Evolutionary conservation across 2,329 filamentous ascomycete species (phyloP).

Genomic region (Colletotrichum sp.): DNA sequence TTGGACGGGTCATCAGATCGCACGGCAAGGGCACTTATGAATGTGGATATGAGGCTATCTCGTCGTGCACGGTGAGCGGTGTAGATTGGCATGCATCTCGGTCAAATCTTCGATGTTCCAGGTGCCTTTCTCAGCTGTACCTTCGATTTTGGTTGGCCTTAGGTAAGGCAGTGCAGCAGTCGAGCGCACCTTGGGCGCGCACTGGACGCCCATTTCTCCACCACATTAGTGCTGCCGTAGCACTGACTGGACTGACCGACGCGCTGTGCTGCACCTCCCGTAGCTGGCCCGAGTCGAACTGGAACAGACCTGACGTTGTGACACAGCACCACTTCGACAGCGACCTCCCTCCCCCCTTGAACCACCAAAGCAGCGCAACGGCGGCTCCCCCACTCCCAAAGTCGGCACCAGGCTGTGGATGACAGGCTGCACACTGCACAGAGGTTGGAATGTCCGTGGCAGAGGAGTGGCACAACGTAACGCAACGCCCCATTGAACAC

Average conservation of each 20-base stretch:
- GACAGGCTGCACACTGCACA: neutral
- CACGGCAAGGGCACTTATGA: neutral
- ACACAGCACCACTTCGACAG: neutral
- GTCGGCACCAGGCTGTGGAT: constrained; percentile 3
- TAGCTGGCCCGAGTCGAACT: neutral
- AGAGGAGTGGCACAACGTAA: neutral
- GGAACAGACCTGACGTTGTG: neutral
- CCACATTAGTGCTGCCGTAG: neutral
- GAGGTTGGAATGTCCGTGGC: neutral
- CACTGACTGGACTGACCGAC: neutral
- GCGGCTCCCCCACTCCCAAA: constrained; percentile 1
- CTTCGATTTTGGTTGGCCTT: neutral
- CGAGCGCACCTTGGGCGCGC: neutral
- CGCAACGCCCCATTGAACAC: neutral
- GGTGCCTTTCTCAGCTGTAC: neutral
- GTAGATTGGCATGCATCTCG: neutral
- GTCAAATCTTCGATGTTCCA: neutral
- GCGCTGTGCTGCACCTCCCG: neutral
- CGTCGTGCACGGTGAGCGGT: neutral
- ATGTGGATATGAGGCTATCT: neutral
- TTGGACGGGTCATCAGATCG: neutral
- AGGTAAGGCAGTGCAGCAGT: neutral
- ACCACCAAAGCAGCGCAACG: neutral
- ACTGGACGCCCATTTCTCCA: neutral
- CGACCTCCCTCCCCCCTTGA: neutral